Percentiles rank a stretch among this genome's conserved stretches.
phyloP scores from a whole-genome alignment of 2,329 filamentous ascomycete genomes.

The Pseudomassariella vexata region DNA sequence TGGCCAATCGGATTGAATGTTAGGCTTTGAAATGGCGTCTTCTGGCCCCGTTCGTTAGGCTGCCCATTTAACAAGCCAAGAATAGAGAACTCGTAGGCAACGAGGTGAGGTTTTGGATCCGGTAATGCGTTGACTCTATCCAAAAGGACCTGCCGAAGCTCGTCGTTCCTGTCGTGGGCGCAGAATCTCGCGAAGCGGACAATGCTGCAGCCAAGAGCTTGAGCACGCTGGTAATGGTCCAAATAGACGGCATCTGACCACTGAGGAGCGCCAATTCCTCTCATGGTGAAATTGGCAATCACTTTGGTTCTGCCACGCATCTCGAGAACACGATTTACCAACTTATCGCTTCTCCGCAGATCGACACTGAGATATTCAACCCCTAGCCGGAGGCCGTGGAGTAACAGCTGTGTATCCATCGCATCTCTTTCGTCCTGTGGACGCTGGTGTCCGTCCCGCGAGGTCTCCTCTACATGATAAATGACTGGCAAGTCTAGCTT shows the following conservation, averaged over 20 bases:
- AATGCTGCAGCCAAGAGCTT: conserved; percentile 53
- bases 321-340: conserved; percentile 43
- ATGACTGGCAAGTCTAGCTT: conserved; percentile 52
- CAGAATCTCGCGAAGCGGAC: conserved; percentile 56
- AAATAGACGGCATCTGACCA: conserved; percentile 52
- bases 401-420: conserved; percentile 51
- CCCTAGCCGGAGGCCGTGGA: conserved; percentile 59
- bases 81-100: conserved; percentile 39
- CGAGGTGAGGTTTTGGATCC: conserved; percentile 42
- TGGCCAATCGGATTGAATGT: conserved; percentile 51
- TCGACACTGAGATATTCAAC: conserved; percentile 63
- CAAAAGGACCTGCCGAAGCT: conserved; percentile 41
- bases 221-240: conserved; percentile 47
- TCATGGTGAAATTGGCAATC: conserved; percentile 50
- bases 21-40: conserved; percentile 30
- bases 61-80: conserved; percentile 29
- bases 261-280: conserved; percentile 37
- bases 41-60: background rate
- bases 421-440: conserved; percentile 29
- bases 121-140: conserved; percentile 38
- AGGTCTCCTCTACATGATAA: conserved; percentile 48
- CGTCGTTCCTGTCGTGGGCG: conserved; percentile 48
- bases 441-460: conserved; percentile 34
- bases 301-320: conserved; percentile 53
- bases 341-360: conserved; percentile 45